Evolutionary conservation across 148 eudicot genomes (phyloP), one percentile per base, ranked within the genome.

Genomic region (Fagopyrum homotropicum): DNA sequence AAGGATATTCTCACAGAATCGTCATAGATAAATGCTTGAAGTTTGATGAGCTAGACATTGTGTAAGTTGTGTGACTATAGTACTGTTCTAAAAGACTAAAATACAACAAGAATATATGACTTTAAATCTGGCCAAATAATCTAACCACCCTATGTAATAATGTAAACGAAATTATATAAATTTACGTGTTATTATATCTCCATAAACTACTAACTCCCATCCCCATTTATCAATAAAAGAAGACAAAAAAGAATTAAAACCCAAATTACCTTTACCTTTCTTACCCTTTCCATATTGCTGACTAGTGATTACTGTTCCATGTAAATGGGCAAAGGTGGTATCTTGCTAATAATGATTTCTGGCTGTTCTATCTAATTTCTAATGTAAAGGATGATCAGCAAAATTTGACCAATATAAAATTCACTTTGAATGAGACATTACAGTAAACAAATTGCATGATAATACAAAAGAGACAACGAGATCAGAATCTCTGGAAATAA

Each of bases 381-480:
- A 1, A 6, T 51, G 14, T 51, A 51, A 51, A 54, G 17, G n/a
- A 22, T 54, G 17, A 54, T 54, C n/a, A 54, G 19, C 4, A 19
- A 4, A 15, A 54, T 14, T 3, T 12, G 59, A n/a, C 63, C 35
- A 61, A 61, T 26, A 29, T 61, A 9, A 11, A 66, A 40, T 40
- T 40, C 46, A 35, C 14, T 6, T 43, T 40, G 71, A 66, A 14
- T 8, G 8, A 17, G 2, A 55, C 5, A 55, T 10, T 29, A 5
- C 16, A 63, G 6, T 4, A 60, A 35, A 63, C 35, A 30, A 10
- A 29, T 12, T 10, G 14, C 11, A 63, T 35, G 4, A 63, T 30
- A 63, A 40, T 35, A 40, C 46, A 66, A 66, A 40, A 66, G 45
- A 66, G 71, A 66, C 71, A 66, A 66, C 4, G 19, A 66, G 43